Evolutionary conservation across 345 rosid species (phyloP).

Genomic region (Capsella bursapastoris): DNA sequence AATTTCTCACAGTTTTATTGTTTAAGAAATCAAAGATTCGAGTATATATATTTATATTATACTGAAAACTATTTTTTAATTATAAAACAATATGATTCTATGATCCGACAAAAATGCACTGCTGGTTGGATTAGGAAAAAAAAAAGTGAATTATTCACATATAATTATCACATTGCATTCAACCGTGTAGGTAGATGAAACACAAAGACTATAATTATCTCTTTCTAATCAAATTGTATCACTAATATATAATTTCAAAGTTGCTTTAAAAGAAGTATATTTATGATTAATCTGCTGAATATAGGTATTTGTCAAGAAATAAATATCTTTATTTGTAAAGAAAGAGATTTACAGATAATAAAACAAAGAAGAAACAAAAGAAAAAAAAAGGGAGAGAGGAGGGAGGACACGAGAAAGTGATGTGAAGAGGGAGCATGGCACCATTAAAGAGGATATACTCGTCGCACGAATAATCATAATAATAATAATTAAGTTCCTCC

Average conservation of each 20-base stretch:
- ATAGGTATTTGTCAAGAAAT: not conserved
- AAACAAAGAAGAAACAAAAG: too few species aligned
- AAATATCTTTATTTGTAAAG: not conserved
- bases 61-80: too few species aligned
- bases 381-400: not conserved
- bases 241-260: conserved; percentile 17
- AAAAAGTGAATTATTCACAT: too few species aligned
- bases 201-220: not conserved
- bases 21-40: too few species aligned
- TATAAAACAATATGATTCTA: too few species aligned
- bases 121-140: too few species aligned
- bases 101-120: too few species aligned
- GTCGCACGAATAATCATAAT: conserved; percentile 33
- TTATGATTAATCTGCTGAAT: conserved; percentile 23
- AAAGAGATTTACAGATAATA: not conserved
- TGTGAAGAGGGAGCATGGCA: conserved; percentile 45
- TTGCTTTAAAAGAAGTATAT: conserved; percentile 30
- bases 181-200: too few species aligned
- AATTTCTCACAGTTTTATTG: not conserved
- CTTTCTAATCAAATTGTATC: not conserved
- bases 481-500: conserved; percentile 24
- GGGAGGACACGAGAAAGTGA: conserved; percentile 41
- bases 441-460: conserved; percentile 43
- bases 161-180: too few species aligned
- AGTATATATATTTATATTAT: too few species aligned